Conservation (phyloP, 1,139 yeast genomes). For the Scheffersomyces quercinus region DNA sequence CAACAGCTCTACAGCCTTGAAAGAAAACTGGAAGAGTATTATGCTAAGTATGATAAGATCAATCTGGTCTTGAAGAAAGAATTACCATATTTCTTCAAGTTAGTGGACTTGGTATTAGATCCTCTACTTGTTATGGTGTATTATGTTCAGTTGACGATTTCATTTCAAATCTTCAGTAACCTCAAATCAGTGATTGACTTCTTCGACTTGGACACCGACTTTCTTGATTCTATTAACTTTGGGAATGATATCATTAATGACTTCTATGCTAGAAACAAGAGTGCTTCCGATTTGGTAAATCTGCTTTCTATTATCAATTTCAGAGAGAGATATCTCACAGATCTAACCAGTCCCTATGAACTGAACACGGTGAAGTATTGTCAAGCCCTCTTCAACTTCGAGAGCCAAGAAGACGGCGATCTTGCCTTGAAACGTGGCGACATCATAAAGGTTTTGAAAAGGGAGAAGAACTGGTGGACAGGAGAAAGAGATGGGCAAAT, state of each 20-base stretch:
- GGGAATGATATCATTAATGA: slow-evolving; percentile 8
- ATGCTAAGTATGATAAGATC: slow-evolving; percentile 26
- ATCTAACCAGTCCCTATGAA: slow-evolving; percentile 5
- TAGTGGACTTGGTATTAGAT: slow-evolving; percentile 25
- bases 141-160: slow-evolving; percentile 29
- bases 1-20: slow-evolving; percentile 31
- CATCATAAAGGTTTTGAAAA: slow-evolving; percentile 42
- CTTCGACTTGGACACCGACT: slow-evolving; percentile 9
- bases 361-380: slow-evolving; percentile 18
- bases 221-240: slow-evolving; percentile 8
- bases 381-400: slow-evolving; percentile 34
- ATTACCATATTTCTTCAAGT: slow-evolving; percentile 37
- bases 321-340: slow-evolving; percentile 18
- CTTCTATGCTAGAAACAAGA: slow-evolving; percentile 12
- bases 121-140: slow-evolving; percentile 28
- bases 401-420: slow-evolving; percentile 43
- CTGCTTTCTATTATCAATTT: slow-evolving; percentile 21
- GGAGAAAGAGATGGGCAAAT: slow-evolving; percentile 49
- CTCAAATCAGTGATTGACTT: slow-evolving; percentile 16
- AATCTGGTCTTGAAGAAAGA: slow-evolving; percentile 38
- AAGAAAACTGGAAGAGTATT: slow-evolving; percentile 29
- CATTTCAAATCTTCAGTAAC: slow-evolving; percentile 25
- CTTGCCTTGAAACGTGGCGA: slow-evolving; percentile 53
- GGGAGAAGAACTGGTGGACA: slow-evolving; percentile 59
- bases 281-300: slow-evolving; percentile 19